Base-by-base conservation (phyloP, 768 basidiomycete species). In the Panaeolus papilionaceus region DNA sequence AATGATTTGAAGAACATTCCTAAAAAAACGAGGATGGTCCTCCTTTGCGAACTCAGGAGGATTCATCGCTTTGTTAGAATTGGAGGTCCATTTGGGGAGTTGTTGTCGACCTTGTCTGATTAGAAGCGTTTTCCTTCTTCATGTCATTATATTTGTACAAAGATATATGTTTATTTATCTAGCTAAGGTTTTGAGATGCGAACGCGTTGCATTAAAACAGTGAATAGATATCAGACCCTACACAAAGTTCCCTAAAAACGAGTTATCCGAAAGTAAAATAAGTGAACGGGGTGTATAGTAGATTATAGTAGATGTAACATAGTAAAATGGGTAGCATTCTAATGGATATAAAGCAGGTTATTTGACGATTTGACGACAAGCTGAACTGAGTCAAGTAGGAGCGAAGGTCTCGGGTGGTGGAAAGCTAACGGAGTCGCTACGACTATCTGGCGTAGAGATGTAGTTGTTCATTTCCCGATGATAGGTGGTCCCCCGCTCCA, bases 31-130 rank as follows among this genome's bases (percentile, higher is more conserved):
- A 58, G 54, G 16, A 58, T 58, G 54, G 28, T 58, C 11, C 54
- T 58, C 37, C 54, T 58, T 58, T 58, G 54, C 28, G 54, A 58
- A 16, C 54, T 58, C 54, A 11, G 54, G 14, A 58, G 28, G 28
- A 58, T 58, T 3, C 54, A 37, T 33, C 54, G 26, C 2, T 58
- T 58, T 33, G 26, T 58, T 33, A 58, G 8, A 10, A 58, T 58
- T 16, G 54, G 26, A 18, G 54, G 54, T 10, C 54, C 54, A 16
- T 58, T 58, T 16, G 54, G 54, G 6, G 54, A 58, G 26, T 16
- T 58, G 12, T 9, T 58, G 20, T 28, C 54, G 8, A 47, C 45
- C 28, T 33, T 58, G 54, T 33, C 54, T 33, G 28, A 37, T 33
- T 58, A 28, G 33, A 4, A 37, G 3, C 33, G 11, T 10, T 33